These are phyloP conservation scores for Gossypium davidsonii DNA, from an alignment of 441 rosid species.

Conservation along the genomic window DNA sequence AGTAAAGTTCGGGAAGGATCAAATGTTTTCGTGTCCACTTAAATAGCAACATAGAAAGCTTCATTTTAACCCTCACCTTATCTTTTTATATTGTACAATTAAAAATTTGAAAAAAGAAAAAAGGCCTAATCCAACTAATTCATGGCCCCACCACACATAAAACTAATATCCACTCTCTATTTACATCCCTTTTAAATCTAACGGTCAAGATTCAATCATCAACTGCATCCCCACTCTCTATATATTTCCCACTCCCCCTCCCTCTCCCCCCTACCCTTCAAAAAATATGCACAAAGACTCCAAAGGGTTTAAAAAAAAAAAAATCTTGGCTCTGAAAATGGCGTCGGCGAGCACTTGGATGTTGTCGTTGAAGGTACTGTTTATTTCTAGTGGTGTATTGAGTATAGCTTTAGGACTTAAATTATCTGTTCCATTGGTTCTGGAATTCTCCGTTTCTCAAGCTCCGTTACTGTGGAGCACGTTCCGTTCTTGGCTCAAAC, in stretches of 20 bases:
- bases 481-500: slow-evolving; percentile 52
- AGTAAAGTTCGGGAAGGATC: slow-evolving; percentile 4
- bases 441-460: slow-evolving; percentile 34
- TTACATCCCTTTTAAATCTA: slow-evolving; percentile 11
- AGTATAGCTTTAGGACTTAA: slow-evolving; percentile 39
- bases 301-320: too few species aligned
- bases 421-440: slow-evolving; percentile 37
- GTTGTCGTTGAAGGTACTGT: slow-evolving; percentile 30
- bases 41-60: neutral
- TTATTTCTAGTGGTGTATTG: slow-evolving; percentile 43
- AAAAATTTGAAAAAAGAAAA: neutral
- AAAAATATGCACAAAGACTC: neutral
- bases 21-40: neutral
- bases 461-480: slow-evolving; percentile 46
- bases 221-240: slow-evolving; percentile 19
- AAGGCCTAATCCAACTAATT: neutral
- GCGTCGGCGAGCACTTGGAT: slow-evolving; percentile 29
- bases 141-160: slow-evolving; percentile 16
- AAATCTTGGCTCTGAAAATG: slow-evolving; percentile 26
- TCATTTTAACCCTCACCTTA: neutral
- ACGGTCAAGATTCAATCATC: slow-evolving; percentile 19
- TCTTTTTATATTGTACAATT: neutral
- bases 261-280: neutral
- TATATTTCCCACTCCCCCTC: slow-evolving; percentile 5
- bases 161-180: slow-evolving; percentile 22